Percentiles rank a stretch among this genome's conserved stretches.
Evolutionary conservation across 768 basidiomycete species (phyloP).

Genomic region (Psilocybe sp.): DNA sequence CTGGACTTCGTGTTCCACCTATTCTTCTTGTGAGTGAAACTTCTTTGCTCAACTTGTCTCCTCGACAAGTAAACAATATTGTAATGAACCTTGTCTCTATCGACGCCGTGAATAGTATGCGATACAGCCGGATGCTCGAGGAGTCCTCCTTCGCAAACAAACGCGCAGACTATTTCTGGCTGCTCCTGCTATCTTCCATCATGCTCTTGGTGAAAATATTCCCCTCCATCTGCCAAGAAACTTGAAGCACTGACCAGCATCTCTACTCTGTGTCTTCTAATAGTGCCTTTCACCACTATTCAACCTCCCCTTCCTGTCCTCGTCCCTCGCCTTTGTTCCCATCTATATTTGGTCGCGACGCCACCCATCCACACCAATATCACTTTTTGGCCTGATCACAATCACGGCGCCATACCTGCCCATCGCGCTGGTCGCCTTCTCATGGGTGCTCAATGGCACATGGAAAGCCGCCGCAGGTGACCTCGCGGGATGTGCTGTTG

Average conservation of each 20-base stretch:
- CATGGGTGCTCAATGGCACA: conserved; percentile 78
- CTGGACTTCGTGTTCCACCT: conserved; percentile 96
- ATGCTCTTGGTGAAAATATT: conserved; percentile 70
- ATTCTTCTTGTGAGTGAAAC: conserved; percentile 87
- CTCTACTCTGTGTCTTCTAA: neutral
- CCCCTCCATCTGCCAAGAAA: neutral
- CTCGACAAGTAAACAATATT: neutral
- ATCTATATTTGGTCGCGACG: conserved; percentile 97
- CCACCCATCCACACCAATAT: conserved; percentile 94
- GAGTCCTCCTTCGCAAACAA: conserved; percentile 92
- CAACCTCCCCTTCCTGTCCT: conserved; percentile 91
- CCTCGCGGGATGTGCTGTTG: conserved; percentile 82
- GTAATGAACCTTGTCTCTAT: neutral
- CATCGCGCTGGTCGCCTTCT: conserved; percentile 83
- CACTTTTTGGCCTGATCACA: conserved; percentile 90
- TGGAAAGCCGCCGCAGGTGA: conserved; percentile 84
- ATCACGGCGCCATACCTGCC: conserved; percentile 96
- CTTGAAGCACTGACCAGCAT: conserved; percentile 4
- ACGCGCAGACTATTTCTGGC: conserved; percentile 94
- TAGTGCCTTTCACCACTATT: conserved; percentile 83
- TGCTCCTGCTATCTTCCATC: conserved; percentile 77
- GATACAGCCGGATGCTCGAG: conserved; percentile 95
- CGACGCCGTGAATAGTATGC: conserved; percentile 61
- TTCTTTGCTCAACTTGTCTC: neutral
- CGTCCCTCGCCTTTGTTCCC: conserved; percentile 89